These are phyloP conservation scores for Ilex paraguariensis DNA, from an alignment of 305 asterid genomes.

Conservation along the genomic window DNA sequence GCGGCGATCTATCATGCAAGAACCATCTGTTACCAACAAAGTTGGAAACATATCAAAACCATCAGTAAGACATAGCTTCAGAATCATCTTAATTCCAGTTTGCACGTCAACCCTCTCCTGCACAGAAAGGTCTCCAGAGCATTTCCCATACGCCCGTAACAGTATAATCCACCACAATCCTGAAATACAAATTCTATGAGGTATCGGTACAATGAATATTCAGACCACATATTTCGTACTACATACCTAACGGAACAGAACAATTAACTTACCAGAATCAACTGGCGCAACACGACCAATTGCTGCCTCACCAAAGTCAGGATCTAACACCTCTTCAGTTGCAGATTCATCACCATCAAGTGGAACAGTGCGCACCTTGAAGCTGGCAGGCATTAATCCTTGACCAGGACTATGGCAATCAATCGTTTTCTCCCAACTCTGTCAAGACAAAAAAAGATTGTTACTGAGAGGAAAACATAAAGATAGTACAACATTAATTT, in stretches of 20 bases:
- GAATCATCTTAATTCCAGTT: constrained; percentile 87
- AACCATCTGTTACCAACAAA: constrained; percentile 83
- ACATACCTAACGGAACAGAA: constrained; percentile 9
- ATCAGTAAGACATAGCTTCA: constrained; percentile 84
- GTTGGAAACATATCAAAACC: constrained; percentile 97
- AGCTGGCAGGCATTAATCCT: constrained; percentile 97
- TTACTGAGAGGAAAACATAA: constrained; percentile 2
- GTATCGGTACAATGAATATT: neutral
- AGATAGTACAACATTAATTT: no score
- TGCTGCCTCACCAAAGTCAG: constrained; percentile 97
- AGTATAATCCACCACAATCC: constrained; percentile 96
- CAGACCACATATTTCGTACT: no score
- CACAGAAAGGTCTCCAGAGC: constrained; percentile 81
- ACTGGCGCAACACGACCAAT: constrained; percentile 98
- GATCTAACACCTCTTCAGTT: constrained; percentile 88
- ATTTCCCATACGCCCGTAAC: constrained; percentile 87
- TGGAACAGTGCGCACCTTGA: constrained; percentile 80
- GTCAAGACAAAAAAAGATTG: constrained; percentile 12
- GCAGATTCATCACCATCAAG: constrained; percentile 76
- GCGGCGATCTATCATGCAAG: constrained; percentile 98
- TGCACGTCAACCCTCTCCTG: constrained; percentile 89
- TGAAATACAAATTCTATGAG: constrained; percentile 12
- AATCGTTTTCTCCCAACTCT: constrained; percentile 99
- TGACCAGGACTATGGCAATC: constrained; percentile 97
- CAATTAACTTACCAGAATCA: constrained; percentile 64